Base-by-base conservation (phyloP, 2,329 filamentous ascomycete genomes). In the Ophiocordyceps camponoti-leonardi region DNA sequence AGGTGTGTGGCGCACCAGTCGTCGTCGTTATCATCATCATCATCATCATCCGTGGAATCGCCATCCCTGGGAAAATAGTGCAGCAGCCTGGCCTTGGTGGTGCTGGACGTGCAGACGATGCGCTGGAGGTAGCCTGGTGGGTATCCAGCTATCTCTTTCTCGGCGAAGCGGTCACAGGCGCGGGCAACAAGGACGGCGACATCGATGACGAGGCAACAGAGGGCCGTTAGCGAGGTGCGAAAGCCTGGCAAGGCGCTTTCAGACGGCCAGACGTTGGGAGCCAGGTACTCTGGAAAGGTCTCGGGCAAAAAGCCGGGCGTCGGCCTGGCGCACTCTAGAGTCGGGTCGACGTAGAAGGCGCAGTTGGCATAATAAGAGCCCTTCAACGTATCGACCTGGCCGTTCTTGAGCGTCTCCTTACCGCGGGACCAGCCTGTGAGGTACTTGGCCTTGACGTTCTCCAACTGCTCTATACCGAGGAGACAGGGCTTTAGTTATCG, bases 1-100 rank as follows among this genome's bases (percentile, higher is more conserved):
- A 92, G 69, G 60, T 92, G 84, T 1, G 83, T 86, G 4, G 87
- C 85, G 61, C 90, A 98, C 92, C 92, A 98, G 64, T 93, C 85
- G 61, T 95, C 88, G 49, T 86, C 81, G 45, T 68, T 67, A 5
- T 30, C 46, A 31, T 60, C 62, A 35, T 62, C 67, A 5, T 30
- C 46, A 31, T 60, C 62, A 35, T 62, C 61, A 18, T 45, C 37
- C 39, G 62, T 61, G 31, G 41, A 35, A 31, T 31, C 18, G 14
- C 20, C 13, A 37, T 63, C 66, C 57, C 72, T 72, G 2, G 90
- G 90, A 55, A 88, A 96, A 64, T 98, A 98, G 65, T 98, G 92
- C 54, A 96, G 67, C 26, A 98, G 69, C 13, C 92, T 72, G 1
- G 92, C 92, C 64, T 98, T 96, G 35, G 86, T 94, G 1, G 84